Evolutionary conservation across 225 moss, liverwort and hornwort species (phyloP).

Genomic region (Rhytidiadelphus loreus): DNA sequence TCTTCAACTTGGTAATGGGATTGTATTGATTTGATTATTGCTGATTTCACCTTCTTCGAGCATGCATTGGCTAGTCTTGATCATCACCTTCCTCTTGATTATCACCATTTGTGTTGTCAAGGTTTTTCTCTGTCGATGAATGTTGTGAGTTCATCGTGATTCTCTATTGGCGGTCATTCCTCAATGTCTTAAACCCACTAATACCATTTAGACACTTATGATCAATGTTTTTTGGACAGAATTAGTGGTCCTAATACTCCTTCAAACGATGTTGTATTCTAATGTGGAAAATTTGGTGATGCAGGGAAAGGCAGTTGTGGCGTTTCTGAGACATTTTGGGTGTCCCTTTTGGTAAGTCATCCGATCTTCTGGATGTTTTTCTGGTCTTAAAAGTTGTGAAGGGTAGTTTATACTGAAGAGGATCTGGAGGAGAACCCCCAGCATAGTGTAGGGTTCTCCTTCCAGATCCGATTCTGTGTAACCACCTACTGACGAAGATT

Average conservation of each 20-base stretch:
- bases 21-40: not conserved
- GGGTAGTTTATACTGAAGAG: not conserved
- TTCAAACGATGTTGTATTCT: not conserved
- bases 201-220: not conserved
- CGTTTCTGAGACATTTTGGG: conserved; percentile 51
- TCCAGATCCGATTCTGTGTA: not conserved
- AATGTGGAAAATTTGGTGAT: not conserved
- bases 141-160: not conserved
- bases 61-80: not conserved
- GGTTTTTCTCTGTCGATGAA: not conserved
- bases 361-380: not conserved
- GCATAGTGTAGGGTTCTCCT: not conserved
- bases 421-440: not conserved
- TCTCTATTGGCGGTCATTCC: not conserved
- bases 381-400: not conserved
- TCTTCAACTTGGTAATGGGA: not conserved
- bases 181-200: not conserved
- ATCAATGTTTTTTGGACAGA: not conserved
- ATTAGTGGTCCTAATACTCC: too few species aligned
- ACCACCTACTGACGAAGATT: not conserved
- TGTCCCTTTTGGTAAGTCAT: conserved; percentile 44
- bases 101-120: not conserved
- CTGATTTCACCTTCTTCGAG: not conserved
- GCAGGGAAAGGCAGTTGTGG: conserved; percentile 56
- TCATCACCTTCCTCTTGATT: not conserved